Percentiles rank a stretch among this genome's conserved stretches.
These are phyloP conservation scores for Flaveria linearis DNA, from an alignment of 129 eudicot genomes.

Conservation along the genomic window DNA sequence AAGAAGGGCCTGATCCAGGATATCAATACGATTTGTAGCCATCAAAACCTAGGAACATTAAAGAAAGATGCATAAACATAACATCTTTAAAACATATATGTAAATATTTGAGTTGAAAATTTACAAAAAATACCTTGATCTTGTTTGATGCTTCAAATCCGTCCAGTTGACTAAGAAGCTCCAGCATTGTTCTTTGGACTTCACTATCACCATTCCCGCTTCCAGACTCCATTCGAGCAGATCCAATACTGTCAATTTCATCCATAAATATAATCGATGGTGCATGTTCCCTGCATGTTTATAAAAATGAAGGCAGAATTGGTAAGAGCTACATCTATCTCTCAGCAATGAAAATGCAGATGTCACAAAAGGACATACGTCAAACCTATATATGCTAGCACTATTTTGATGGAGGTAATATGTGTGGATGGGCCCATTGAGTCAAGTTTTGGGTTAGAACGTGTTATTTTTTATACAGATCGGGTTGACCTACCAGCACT, in stretches of 20 bases:
- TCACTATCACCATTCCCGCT: slow-evolving; percentile 97
- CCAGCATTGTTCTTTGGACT: slow-evolving; percentile 91
- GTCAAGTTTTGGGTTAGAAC: too few species aligned
- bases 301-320: too few species aligned
- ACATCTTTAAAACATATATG: neutral
- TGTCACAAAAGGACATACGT: too few species aligned
- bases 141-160: slow-evolving; percentile 97
- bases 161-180: slow-evolving; percentile 89
- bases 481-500: too few species aligned
- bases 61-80: neutral
- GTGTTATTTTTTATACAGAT: too few species aligned
- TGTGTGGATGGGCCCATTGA: too few species aligned
- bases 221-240: slow-evolving; percentile 96
- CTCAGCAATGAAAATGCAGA: too few species aligned
- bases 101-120: neutral
- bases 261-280: slow-evolving; percentile 97
- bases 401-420: too few species aligned
- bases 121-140: slow-evolving; percentile 57
- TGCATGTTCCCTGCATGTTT: slow-evolving; percentile 69
- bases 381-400: too few species aligned
- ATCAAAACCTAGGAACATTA: slow-evolving; percentile 59
- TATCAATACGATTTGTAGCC: slow-evolving; percentile 95
- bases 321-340: too few species aligned
- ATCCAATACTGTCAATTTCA: slow-evolving; percentile 93
- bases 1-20: slow-evolving; percentile 92